Conservation (phyloP, 2,329 filamentous ascomycete genomes). For the Chalara sp. region DNA sequence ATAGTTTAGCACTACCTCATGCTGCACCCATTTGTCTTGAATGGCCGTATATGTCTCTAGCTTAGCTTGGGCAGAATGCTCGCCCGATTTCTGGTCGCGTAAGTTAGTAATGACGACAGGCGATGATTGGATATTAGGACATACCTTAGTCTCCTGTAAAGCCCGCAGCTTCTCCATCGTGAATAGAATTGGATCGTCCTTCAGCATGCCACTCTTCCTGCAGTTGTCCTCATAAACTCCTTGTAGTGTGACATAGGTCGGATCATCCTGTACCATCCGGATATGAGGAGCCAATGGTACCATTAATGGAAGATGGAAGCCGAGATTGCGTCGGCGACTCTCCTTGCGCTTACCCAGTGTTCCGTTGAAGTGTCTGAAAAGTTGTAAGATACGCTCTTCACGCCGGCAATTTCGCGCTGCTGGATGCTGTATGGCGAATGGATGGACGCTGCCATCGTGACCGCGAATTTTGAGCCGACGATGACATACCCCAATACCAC, state of each 20-base stretch:
- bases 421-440: constrained; percentile 94
- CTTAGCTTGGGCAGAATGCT: constrained; percentile 65
- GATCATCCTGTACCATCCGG: constrained; percentile 90
- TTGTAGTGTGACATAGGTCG: constrained; percentile 89
- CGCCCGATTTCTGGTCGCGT: constrained; percentile 50
- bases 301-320: constrained; percentile 95
- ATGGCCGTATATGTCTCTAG: constrained; percentile 93
- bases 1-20: constrained; percentile 76
- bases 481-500: constrained; percentile 85
- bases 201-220: constrained; percentile 75
- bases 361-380: constrained; percentile 97
- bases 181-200: constrained; percentile 92
- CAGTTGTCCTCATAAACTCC: constrained; percentile 96
- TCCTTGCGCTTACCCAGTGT: constrained; percentile 90
- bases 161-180: constrained; percentile 90
- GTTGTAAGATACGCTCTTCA: constrained; percentile 89
- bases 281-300: constrained; percentile 92
- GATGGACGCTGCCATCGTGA: constrained; percentile 94
- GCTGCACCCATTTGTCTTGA: constrained; percentile 86
- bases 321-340: constrained; percentile 83
- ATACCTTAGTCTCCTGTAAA: constrained; percentile 52
- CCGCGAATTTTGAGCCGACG: constrained; percentile 91
- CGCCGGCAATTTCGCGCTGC: constrained; percentile 86
- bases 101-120: constrained; percentile 21
- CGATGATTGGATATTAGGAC: neutral